These are phyloP conservation scores for Fusarium newnesense DNA, from an alignment of 2,329 filamentous ascomycete species.

Conservation along the genomic window DNA sequence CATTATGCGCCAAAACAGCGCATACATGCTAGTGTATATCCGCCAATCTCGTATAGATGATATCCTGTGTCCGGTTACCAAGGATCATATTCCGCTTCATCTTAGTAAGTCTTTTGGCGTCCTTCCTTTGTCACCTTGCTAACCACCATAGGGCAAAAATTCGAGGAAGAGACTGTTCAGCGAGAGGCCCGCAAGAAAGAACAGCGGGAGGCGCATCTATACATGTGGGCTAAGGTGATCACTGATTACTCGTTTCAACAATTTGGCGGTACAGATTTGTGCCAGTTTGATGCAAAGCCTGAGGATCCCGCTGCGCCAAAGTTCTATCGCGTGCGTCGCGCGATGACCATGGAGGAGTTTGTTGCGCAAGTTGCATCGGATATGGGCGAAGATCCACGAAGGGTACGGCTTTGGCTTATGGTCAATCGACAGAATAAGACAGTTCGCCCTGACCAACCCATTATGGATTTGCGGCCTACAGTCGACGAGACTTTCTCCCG, in stretches of 20 bases:
- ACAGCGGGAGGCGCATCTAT: conserved; percentile 92
- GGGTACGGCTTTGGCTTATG: conserved; percentile 92
- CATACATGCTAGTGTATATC: conserved; percentile 99
- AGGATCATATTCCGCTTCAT: conserved; percentile 83
- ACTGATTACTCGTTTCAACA: conserved; percentile 83
- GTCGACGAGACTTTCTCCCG: conserved; percentile 74
- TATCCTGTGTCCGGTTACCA: conserved; percentile 79
- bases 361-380: conserved; percentile 76
- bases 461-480: conserved; percentile 80
- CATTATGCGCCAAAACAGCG: conserved; percentile 78
- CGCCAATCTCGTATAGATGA: conserved; percentile 86
- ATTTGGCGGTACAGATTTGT: conserved; percentile 87
- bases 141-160: conserved; percentile 66
- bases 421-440: conserved; percentile 99
- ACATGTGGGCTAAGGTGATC: conserved; percentile 84
- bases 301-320: conserved; percentile 77
- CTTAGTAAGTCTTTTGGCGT: conserved; percentile 66
- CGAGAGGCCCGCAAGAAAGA: conserved; percentile 85
- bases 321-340: conserved; percentile 76
- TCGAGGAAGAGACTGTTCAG: conserved; percentile 83
- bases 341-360: conserved; percentile 82
- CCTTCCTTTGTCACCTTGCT: conserved; percentile 11
- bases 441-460: conserved; percentile 86
- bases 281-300: conserved; percentile 70
- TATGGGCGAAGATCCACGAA: conserved; percentile 72